Evolutionary conservation across 2,329 filamentous ascomycete species (phyloP), one percentile per base, ranked within the genome.

Genomic region (Allantophomopsis cytisporea): DNA sequence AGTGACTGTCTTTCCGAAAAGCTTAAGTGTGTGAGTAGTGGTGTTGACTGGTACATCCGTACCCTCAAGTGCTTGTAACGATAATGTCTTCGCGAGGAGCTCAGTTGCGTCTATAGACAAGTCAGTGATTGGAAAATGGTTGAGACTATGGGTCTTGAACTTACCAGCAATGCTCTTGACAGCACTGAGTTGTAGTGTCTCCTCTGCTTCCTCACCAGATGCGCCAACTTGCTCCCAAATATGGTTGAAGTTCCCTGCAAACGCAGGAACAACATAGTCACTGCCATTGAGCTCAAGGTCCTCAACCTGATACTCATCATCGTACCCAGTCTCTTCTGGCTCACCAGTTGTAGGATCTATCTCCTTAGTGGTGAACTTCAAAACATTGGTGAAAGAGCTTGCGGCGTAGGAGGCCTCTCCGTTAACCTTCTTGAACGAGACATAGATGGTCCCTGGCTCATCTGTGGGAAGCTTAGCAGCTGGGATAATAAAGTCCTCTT

Each of bases 331-430:
- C 13, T 94, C 87, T 60, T 98, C 91, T 1, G 89, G 84, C 62
- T 95, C 87, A 48, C 78, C 76, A n/a, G 85, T 94, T 18, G 83
- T 83, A 5, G 91, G 91, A 53, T 98, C 91, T 48, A 98, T 91
- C 63, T 98, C 91, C 65, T 95, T 96, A 68, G 82, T 91, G 14
- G 87, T 95, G 60, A 98, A 98, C 63, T 91, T 95, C 56, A 98
- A 80, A 31, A 85, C 68, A 61, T 96, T 98, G 48, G 84, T 86
- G 61, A 98, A 94, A 33, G 76, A 83, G 39, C 81, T 78, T 16
- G 83, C 69, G 4, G 87, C 79, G 59, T 93, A 80, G n/a, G 80
- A 73, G 34, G 66, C 70, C 52, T 86, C 83, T 41, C 84, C 87
- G 43, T 71, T 74, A 20, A 76, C 63, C 60, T 93, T 91, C 63